Percentiles rank a stretch among this genome's conserved stretches.
phyloP scores from a whole-genome alignment of 1,139 yeast species.

The Taphrina sp. region DNA sequence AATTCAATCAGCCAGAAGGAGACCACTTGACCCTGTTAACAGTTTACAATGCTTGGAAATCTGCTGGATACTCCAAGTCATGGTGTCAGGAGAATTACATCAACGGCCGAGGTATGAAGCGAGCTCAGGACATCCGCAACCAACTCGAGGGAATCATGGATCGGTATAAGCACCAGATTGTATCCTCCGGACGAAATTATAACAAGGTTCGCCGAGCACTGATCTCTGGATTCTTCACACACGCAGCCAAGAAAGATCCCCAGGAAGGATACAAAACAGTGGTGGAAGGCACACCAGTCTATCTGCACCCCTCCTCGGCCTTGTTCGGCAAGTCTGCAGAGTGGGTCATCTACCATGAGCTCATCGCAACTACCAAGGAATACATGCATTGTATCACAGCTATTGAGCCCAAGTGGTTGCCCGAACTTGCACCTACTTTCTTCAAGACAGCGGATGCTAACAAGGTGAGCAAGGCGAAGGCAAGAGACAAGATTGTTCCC shows the following conservation, averaged over 20 bases:
- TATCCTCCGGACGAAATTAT: constrained; percentile 61
- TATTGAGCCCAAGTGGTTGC: constrained; percentile 81
- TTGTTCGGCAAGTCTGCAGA: constrained; percentile 71
- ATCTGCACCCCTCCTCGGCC: constrained; percentile 85
- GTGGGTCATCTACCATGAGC: constrained; percentile 79
- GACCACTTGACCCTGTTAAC: constrained; percentile 84
- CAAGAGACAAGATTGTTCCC: constrained; percentile 60
- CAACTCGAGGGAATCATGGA: constrained; percentile 68
- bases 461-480: constrained; percentile 48
- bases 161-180: constrained; percentile 53
- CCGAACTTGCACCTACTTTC: constrained; percentile 81
- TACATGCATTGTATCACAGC: constrained; percentile 86
- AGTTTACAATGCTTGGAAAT: constrained; percentile 75
- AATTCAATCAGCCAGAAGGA: constrained; percentile 52
- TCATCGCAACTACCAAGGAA: constrained; percentile 77
- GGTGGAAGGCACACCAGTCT: constrained; percentile 72
- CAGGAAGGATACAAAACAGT: constrained; percentile 77
- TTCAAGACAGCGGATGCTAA: constrained; percentile 59
- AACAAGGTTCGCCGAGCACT: constrained; percentile 68
- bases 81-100: constrained; percentile 85
- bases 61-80: constrained; percentile 56
- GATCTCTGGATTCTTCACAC: constrained; percentile 84
- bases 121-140: constrained; percentile 74
- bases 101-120: constrained; percentile 73
- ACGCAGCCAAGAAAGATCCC: constrained; percentile 74